Base-by-base conservation (phyloP, 2,329 filamentous ascomycete species). In the Penicillium sp. region DNA sequence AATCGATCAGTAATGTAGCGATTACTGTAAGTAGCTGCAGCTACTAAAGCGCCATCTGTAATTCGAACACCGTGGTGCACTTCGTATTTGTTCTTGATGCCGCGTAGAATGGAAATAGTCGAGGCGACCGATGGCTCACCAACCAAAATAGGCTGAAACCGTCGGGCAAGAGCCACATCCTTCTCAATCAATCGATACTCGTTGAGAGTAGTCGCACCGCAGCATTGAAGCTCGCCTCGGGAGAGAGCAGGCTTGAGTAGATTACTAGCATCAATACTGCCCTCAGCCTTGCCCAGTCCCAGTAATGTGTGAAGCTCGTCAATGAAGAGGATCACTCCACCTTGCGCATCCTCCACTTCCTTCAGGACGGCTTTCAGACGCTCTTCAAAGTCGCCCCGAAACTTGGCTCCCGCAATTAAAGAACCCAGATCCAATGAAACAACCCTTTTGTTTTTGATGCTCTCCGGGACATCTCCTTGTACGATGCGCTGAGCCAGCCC, bases 41-140 rank as follows among this genome's bases (percentile, higher is more conserved):
- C 91, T 14, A 99, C 93, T 11, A 97, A 78, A 7, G 94, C 91
- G 2, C 89, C 88, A 67, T 97, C 94, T 0, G 91, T 96, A 62
- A 99, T 97, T 51, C 92, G 84, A 0, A 97, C 93, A 75, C 94
- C 93, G 68, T 99, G 94, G 63, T 97, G 94, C 0, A 97, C 90
- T 73, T 97, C 94, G 68, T 99, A 99, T 63, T 91, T 90, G 69
- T 97, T 92, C 70, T 97, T 97, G 78, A 99, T 97, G 46, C 93
- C 94, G 68, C 94, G 86, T 0, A 99, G 79, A 55, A 99, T 97
- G 48, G 91, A 96, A 59, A 99, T 92, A 0, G 94, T 97, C 63
- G 97, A 92, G 63, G 90, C 86, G 0, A 97, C 92, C 0, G 85
- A 88, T 0, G 94, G 94, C 67, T 99, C 94, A 57, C 87, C 89